Base-by-base conservation (phyloP, 768 basidiomycete genomes). In the Pulveroboletus sp. region DNA sequence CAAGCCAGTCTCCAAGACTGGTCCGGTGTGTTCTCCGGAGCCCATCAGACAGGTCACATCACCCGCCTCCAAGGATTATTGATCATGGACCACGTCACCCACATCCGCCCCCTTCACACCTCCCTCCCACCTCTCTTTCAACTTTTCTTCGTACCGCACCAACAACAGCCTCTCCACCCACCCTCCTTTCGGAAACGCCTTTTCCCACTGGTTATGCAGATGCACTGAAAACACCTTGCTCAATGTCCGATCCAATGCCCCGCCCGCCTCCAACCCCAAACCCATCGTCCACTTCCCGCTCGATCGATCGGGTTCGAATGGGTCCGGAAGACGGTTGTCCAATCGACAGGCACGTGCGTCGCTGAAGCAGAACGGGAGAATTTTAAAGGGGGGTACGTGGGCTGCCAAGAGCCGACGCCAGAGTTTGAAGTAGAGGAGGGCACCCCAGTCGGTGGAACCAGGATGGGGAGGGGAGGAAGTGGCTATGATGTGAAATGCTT, bases 141-240 rank as follows among this genome's bases (percentile, higher is more conserved):
- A 55, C 53, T 44, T 58, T 36, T 66, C 57, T 13, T 88, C 82
- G 55, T 87, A 87, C 62, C 74, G 72, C 55, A 69, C 72, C 65
- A 94, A 66, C 56, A 98, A 68, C 57, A 96, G 59, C 59, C 88
- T 73, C 49, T 89, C 82, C 6, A 99, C 83, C 94, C 94, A 97
- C 0, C 95, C 95, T 3, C 73, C 80, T 15, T 66, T 63, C 0
- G 95, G 93, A 64, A 87, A 98, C 43, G 70, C 69, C 73, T 93
- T 96, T 46, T 86, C 80, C 94, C 95, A 98, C 68, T 93, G 93
- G 68, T 97, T 96, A 67, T 98, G 95, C 59, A 98, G 64, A 70
- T 97, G 95, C 32, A 98, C 79, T 0, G 84, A 79, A 71, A 95
- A 99, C 11, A 95, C 77, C 51, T 87, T 83, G 52, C 68, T 57